Conservation (phyloP, 768 basidiomycete species). For the Naganishia vaughanmartiniae region DNA sequence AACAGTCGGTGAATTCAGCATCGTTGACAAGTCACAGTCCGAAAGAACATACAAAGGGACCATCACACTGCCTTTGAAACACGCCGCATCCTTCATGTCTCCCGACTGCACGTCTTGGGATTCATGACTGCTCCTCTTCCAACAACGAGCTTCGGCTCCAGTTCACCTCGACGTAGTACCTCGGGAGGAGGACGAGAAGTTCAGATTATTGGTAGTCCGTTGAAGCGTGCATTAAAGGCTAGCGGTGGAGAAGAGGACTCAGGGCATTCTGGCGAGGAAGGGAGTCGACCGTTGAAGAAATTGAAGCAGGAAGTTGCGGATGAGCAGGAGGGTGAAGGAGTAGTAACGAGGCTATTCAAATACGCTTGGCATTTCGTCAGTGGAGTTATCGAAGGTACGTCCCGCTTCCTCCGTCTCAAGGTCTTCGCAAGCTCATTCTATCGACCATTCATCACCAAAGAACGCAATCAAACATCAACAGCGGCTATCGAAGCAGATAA, state of each 20-base stretch:
- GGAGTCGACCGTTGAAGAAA: not conserved
- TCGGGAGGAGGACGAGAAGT: not conserved
- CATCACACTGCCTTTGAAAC: not conserved
- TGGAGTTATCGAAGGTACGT: not conserved
- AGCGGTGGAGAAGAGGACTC: not conserved
- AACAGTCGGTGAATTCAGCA: too few relatives aligned
- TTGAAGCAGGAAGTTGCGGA: slow-evolving; percentile 3
- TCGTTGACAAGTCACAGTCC: not conserved
- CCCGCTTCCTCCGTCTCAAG: not conserved
- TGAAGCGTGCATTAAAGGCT: not conserved
- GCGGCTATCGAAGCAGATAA: slow-evolving; percentile 15
- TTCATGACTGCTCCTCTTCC: slow-evolving; percentile 5
- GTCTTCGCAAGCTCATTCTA: not conserved
- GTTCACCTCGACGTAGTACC: not conserved
- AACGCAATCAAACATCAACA: not conserved
- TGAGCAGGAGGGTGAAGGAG: not conserved
- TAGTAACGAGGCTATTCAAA: slow-evolving; percentile 6
- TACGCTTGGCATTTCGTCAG: slow-evolving; percentile 17
- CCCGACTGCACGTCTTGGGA: not conserved
- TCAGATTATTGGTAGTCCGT: not conserved
- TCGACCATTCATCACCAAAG: not conserved
- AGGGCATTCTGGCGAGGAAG: not conserved
- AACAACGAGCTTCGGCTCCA: slow-evolving; percentile 6
- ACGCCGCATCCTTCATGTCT: not conserved
- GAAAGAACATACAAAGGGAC: not conserved